Evolutionary conservation across 2,329 filamentous ascomycete genomes (phyloP), one percentile per base, ranked within the genome.

Genomic region (Calcarisporium arbuscula): DNA sequence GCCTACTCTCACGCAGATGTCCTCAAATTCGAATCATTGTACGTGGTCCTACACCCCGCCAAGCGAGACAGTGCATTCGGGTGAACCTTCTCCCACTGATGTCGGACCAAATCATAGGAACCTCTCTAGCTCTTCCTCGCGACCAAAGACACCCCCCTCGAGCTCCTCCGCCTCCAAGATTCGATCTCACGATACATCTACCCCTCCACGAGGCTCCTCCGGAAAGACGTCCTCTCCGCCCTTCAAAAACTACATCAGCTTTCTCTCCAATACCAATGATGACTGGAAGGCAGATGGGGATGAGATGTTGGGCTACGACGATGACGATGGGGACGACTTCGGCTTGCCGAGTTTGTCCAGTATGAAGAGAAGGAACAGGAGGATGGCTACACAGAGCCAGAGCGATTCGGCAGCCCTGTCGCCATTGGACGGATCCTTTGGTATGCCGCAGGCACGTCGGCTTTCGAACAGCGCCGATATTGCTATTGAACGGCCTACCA

Each of bases 1-100:
- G 83, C 89, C 29, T 98, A 98, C 58, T 96, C 92, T 11, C 92
- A 98, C 61, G 86, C 90, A 19, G 89, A 96, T 63, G 86, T 95
- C 54, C 72, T 95, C 50, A 94, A 90, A 61, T 83, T 90, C 53
- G 85, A 87, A 53, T 77, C 80, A 19, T 51, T 90, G 86, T 92
- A 73, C 46, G 74, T 60, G 20, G 15, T 23, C 16, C 25, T 18
- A 32, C 31, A 19, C 12, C 30, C 36, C 20, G 29, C 35, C 8
- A 14, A 10, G 22, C 14, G 10, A 25, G 10, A 14, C 10, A 14
- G 10, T 20, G 22, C 16, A 9, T 8, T 33, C 22, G 12, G n/a
- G 14, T 11, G 6, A 14, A 16, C 12, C 18, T 11, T 6, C 25
- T 12, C 28, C n/a, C 17, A 12, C n/a, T 22, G 6, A 17, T 29